These are phyloP conservation scores for Suhomyces ambrosiae DNA, from an alignment of 1,139 yeast species.

Conservation along the genomic window DNA sequence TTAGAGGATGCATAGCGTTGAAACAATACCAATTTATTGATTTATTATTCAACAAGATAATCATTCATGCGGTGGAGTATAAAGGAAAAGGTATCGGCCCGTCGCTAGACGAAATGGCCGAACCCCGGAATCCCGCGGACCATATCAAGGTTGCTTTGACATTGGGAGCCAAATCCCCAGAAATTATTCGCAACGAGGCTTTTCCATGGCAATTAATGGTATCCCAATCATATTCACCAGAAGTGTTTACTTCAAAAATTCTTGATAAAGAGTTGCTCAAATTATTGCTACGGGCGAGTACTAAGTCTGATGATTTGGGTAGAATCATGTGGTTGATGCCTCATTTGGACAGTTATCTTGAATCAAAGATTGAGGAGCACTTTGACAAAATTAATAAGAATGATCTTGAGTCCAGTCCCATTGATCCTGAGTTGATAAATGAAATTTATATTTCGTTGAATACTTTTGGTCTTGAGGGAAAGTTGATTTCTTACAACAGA, in stretches of 20 bases:
- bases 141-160: constrained; percentile 19
- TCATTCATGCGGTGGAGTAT: constrained; percentile 29
- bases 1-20: constrained; percentile 34
- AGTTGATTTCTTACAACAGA: constrained; percentile 16
- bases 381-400: constrained; percentile 10
- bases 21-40: constrained; percentile 35
- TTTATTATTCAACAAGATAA: constrained; percentile 36
- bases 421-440: constrained; percentile 16
- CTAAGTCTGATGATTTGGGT: constrained; percentile 36
- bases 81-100: constrained; percentile 2
- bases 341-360: constrained; percentile 35
- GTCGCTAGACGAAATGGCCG: neutral
- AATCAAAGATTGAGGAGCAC: constrained; percentile 11
- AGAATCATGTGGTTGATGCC: constrained; percentile 44
- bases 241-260: constrained; percentile 20
- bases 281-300: constrained; percentile 29
- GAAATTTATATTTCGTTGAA: constrained; percentile 16
- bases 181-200: constrained; percentile 4
- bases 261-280: constrained; percentile 31
- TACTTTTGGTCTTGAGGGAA: constrained; percentile 21
- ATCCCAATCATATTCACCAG: constrained; percentile 14
- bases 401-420: constrained; percentile 9
- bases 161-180: constrained; percentile 17
- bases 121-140: constrained; percentile 3
- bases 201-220: constrained; percentile 17